Evolutionary conservation across 805 yeast species (phyloP).

Genomic region (Torulaspora delbrueckii): DNA sequence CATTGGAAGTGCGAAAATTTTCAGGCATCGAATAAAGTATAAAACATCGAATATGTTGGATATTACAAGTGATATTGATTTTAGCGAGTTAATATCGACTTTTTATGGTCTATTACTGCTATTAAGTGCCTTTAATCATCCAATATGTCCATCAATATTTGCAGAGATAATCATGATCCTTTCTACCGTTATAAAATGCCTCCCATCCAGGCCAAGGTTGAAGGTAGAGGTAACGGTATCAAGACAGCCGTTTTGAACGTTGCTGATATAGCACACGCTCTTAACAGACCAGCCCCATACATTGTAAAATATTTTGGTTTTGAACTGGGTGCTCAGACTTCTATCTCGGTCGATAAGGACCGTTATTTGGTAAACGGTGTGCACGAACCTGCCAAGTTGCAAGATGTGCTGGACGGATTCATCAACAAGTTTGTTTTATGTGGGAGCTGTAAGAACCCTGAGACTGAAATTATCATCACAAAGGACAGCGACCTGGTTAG

Average conservation of each 20-base stretch:
- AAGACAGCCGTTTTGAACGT: constrained; percentile 90
- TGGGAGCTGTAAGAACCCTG: constrained; percentile 94
- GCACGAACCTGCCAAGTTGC: constrained; percentile 84
- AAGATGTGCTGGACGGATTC: constrained; percentile 91
- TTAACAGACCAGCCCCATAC: constrained; percentile 88
- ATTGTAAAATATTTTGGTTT: constrained; percentile 92
- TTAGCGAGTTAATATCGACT: not conserved
- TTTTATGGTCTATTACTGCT: not conserved
- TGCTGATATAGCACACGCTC: constrained; percentile 88
- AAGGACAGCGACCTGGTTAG: constrained; percentile 69
- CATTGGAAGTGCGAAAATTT: constrained; percentile 6
- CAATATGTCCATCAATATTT: constrained; percentile 83
- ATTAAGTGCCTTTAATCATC: not conserved
- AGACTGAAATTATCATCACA: constrained; percentile 77
- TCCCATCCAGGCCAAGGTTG: constrained; percentile 91
- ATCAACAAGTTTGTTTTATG: constrained; percentile 89
- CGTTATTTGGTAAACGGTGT: constrained; percentile 92
- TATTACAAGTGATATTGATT: not conserved
- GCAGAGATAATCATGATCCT: constrained; percentile 96
- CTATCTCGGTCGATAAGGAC: constrained; percentile 71
- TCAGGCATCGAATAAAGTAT: constrained; percentile 6
- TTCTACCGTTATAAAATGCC: constrained; percentile 99
- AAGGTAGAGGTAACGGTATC: constrained; percentile 99
- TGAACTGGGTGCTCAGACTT: constrained; percentile 95
- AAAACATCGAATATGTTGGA: not conserved